Evolutionary conservation across 768 basidiomycete genomes (phyloP).

Genomic region (Clavaria fumosa): DNA sequence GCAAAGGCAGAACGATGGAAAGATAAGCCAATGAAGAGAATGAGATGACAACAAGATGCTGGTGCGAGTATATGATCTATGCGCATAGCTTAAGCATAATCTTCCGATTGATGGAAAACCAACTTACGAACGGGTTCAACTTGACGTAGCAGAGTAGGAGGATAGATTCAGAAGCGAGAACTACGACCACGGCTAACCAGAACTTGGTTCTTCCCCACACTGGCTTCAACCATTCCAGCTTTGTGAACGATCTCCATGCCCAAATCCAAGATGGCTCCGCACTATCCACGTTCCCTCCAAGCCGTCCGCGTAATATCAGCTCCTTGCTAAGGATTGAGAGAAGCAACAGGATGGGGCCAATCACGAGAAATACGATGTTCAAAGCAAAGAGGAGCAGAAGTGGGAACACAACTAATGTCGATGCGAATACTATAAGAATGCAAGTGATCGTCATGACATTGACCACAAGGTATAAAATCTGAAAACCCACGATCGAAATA

Average conservation of each 20-base stretch:
- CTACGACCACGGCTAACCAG: constrained; percentile 40
- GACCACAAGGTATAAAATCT: neutral
- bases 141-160: constrained; percentile 34
- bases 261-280: constrained; percentile 10
- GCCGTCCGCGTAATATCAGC: neutral
- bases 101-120: neutral
- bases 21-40: constrained; percentile 32
- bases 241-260: constrained; percentile 15
- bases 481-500: constrained; percentile 57
- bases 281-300: constrained; percentile 5
- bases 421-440: constrained; percentile 37
- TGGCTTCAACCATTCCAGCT: constrained; percentile 15
- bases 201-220: constrained; percentile 43
- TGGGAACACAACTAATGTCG: constrained; percentile 37
- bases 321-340: constrained; percentile 22
- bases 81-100: constrained; percentile 2
- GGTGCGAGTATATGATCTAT: constrained; percentile 44
- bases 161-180: constrained; percentile 28
- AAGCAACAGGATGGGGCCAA: constrained; percentile 42
- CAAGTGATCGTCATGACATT: constrained; percentile 3
- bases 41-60: constrained; percentile 33
- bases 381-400: constrained; percentile 32
- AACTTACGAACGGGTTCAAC: constrained; percentile 51
- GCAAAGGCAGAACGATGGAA: constrained; percentile 23
- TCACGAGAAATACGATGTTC: constrained; percentile 45